Evolutionary conservation across 2,329 filamentous ascomycete genomes (phyloP).

Genomic region (Pyrenochaeta sp.): DNA sequence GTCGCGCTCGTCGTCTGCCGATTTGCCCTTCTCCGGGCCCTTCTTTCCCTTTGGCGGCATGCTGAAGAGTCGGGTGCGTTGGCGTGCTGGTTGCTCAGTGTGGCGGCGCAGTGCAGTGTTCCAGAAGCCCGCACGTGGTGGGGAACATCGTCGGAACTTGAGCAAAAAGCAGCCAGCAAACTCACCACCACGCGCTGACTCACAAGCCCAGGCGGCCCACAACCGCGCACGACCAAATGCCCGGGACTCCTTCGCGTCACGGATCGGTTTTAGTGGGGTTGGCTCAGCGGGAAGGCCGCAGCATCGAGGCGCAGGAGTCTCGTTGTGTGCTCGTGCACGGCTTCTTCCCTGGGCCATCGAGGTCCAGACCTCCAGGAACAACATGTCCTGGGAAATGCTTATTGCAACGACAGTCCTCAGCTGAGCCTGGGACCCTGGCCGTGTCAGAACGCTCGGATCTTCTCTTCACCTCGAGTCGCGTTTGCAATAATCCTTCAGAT

Average conservation of each 20-base stretch:
- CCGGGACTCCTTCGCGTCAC: slow-evolving; percentile 28
- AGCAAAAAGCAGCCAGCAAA: slow-evolving; percentile 18
- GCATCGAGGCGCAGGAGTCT: slow-evolving; percentile 19
- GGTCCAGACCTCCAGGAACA: slow-evolving; percentile 39
- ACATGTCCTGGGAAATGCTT: slow-evolving; percentile 39
- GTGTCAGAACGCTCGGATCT: neutral
- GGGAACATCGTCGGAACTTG: slow-evolving; percentile 12
- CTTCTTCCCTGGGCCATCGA: slow-evolving; percentile 20
- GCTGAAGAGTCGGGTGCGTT: slow-evolving; percentile 8
- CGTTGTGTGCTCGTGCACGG: slow-evolving; percentile 25
- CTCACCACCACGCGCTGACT: slow-evolving; percentile 20
- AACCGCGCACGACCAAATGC: slow-evolving; percentile 21
- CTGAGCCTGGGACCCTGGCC: neutral
- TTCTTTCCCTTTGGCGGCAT: slow-evolving; percentile 61
- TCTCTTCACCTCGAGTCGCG: neutral
- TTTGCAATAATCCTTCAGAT: no score
- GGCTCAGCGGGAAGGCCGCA: slow-evolving; percentile 33
- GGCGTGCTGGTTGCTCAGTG: slow-evolving; percentile 6
- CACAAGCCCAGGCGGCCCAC: slow-evolving; percentile 16
- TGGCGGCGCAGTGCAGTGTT: slow-evolving; percentile 16
- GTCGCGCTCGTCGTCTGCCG: slow-evolving; percentile 64
- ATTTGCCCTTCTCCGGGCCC: slow-evolving; percentile 48
- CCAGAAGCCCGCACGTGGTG: slow-evolving; percentile 17
- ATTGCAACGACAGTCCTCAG: slow-evolving; percentile 40
- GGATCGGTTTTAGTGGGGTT: slow-evolving; percentile 28